Evolutionary conservation across 2,329 filamentous ascomycete genomes (phyloP).

Genomic region (Cladosporium sp.): DNA sequence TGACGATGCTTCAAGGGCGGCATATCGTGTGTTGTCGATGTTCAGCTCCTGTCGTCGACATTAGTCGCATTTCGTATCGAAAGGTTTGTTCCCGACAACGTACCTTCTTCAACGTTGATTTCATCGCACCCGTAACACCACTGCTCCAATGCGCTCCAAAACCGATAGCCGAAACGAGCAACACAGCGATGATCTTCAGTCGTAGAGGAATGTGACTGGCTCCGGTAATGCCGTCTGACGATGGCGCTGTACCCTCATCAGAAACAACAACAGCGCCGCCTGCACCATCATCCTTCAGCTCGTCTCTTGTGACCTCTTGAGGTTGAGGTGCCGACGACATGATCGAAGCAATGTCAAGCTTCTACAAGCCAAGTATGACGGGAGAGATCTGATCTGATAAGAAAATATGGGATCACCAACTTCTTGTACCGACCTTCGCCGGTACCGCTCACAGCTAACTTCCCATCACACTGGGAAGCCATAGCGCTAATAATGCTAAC

Average conservation of each 20-base stretch:
- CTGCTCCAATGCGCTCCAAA: constrained; percentile 58
- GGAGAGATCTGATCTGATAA: constrained; percentile 6
- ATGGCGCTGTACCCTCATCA: neutral
- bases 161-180: constrained; percentile 51
- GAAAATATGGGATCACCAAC: neutral
- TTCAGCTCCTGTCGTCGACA: constrained; percentile 37
- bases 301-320: neutral
- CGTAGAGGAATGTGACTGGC: constrained; percentile 23
- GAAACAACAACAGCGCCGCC: neutral
- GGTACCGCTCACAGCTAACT: neutral
- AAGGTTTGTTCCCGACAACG: too few relatives aligned
- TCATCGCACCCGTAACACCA: constrained; percentile 58
- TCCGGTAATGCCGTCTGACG: neutral
- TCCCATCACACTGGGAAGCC: neutral
- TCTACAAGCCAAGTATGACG: neutral
- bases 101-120: constrained; percentile 55
- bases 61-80: neutral
- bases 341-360: neutral
- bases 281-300: constrained; percentile 3
- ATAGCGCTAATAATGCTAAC: neutral
- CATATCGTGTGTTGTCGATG: constrained; percentile 57
- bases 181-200: constrained; percentile 40
- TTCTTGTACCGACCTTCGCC: neutral
- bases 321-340: neutral
- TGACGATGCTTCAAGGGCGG: constrained; percentile 55